phyloP scores from a whole-genome alignment of 2,329 filamentous ascomycete genomes.

The Colletotrichum sp. region DNA sequence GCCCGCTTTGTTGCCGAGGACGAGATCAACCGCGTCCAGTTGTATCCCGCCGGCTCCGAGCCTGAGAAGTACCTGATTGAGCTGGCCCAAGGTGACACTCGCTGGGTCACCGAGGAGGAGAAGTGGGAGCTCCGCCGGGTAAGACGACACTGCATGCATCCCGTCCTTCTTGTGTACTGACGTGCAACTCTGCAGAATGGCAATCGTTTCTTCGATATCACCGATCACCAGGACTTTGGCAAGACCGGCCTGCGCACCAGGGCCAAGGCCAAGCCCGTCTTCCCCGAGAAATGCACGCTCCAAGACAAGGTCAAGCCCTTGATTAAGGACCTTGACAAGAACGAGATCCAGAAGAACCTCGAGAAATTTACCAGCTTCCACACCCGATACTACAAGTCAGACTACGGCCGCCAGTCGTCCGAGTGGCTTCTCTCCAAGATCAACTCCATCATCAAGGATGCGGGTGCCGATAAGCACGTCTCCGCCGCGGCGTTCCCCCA shows the following conservation, averaged over 20 bases:
- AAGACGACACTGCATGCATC: slow-evolving; percentile 32
- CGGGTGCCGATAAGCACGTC: slow-evolving; percentile 72
- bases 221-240: slow-evolving; percentile 72
- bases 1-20: slow-evolving; percentile 62
- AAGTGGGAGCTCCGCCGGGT: slow-evolving; percentile 92
- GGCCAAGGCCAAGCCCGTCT: slow-evolving; percentile 55
- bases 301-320: slow-evolving; percentile 72
- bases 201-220: slow-evolving; percentile 94
- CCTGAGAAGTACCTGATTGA: slow-evolving; percentile 77
- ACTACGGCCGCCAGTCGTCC: slow-evolving; percentile 82
- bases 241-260: slow-evolving; percentile 35
- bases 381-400: slow-evolving; percentile 82
- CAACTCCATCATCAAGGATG: slow-evolving; percentile 70
- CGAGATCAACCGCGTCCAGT: slow-evolving; percentile 56
- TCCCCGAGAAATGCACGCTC: slow-evolving; percentile 69
- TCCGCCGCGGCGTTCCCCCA: slow-evolving; percentile 78
- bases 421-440: slow-evolving; percentile 85
- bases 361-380: slow-evolving; percentile 81
- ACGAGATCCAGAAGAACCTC: slow-evolving; percentile 78
- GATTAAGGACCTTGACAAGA: slow-evolving; percentile 72
- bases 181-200: slow-evolving; percentile 64
- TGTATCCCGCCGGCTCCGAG: slow-evolving; percentile 46
- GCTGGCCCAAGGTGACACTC: slow-evolving; percentile 79
- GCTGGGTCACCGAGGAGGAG: slow-evolving; percentile 91
- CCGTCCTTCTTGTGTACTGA: not conserved